phyloP scores from a whole-genome alignment of 78 protist species.

The Creolimax fragrantissima region DNA sequence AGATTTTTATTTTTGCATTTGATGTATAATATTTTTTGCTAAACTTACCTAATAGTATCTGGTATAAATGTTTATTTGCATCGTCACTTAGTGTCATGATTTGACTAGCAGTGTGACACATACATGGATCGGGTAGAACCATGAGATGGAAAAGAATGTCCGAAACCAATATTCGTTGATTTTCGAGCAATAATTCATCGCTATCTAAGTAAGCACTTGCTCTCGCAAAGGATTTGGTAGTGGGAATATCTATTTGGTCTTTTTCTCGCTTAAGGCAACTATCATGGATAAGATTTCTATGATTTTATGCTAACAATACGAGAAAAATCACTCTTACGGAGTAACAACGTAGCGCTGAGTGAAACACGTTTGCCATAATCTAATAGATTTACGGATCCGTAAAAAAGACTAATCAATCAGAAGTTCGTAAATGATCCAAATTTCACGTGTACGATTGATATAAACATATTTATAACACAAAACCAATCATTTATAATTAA shows the following conservation, averaged over 20 bases:
- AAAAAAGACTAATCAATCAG: no score
- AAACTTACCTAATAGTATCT: neutral
- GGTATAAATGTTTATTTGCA: neutral
- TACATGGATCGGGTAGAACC: neutral
- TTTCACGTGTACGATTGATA: no score
- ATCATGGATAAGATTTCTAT: neutral
- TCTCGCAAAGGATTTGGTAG: neutral
- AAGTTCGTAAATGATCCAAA: no score
- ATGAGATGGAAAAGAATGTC: neutral
- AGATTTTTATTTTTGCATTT: no score
- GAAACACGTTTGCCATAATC: neutral
- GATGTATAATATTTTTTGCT: no score
- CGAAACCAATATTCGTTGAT: neutral
- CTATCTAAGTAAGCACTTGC: neutral
- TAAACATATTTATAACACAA: no score
- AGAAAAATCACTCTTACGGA: neutral
- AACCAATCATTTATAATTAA: no score
- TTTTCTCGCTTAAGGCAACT: neutral
- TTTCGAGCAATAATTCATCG: neutral
- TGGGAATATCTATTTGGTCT: neutral
- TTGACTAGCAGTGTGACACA: neutral
- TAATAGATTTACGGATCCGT: neutral
- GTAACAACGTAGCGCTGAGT: neutral
- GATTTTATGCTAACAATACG: neutral
- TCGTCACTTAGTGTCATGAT: neutral